These are phyloP conservation scores for Tetrahymena elliotti DNA, from an alignment of 73 alveolate species.

Conservation along the genomic window DNA sequence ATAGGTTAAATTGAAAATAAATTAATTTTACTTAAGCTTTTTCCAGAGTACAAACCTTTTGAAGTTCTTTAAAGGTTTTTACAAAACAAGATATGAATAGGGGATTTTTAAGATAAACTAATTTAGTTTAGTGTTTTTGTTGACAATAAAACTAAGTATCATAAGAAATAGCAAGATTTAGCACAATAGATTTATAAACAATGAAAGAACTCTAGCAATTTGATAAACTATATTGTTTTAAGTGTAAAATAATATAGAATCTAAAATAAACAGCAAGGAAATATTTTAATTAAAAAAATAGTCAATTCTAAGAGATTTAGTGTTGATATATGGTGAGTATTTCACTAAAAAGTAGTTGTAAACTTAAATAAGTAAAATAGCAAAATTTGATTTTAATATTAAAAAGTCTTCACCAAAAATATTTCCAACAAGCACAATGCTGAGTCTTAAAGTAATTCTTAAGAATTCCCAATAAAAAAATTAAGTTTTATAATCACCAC, in stretches of 20 bases:
- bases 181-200: neutral
- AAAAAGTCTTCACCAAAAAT: neutral
- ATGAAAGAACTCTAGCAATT: neutral
- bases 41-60: neutral
- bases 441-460: neutral
- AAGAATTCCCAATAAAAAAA: neutral
- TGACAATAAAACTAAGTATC: neutral
- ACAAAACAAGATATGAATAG: neutral
- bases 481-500: neutral
- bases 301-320: no score
- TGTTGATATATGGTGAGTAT: no score
- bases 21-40: neutral
- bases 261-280: no score
- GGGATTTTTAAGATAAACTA: neutral
- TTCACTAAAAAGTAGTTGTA: neutral
- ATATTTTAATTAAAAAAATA: no score
- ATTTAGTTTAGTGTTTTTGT: neutral
- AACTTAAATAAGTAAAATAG: neutral
- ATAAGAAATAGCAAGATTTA: no score
- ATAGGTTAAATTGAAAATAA: no score
- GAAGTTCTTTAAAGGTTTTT: no score
- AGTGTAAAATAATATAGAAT: no score
- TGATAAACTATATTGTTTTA: no score
- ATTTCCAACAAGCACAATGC: neutral
- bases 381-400: neutral